A percentile compares a stretch with the other conserved stretches of the same genome.
phyloP scores from a whole-genome alignment of 2,329 filamentous ascomycete genomes.

The Cercospora janseana region DNA sequence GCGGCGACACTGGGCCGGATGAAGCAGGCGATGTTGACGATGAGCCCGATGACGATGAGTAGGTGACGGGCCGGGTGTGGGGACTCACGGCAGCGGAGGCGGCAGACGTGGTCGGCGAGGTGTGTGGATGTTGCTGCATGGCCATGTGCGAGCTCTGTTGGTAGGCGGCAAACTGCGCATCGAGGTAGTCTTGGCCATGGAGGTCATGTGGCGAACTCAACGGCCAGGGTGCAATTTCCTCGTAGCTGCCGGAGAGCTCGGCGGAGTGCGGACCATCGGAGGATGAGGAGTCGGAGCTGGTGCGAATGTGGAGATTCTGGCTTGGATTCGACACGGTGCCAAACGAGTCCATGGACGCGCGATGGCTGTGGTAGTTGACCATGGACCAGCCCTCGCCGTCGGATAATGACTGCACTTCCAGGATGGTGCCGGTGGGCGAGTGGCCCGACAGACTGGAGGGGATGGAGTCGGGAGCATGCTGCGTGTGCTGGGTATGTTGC shows the following conservation, averaged over 20 bases:
- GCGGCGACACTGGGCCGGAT: conserved; percentile 42
- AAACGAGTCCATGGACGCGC: conserved; percentile 65
- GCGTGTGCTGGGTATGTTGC: conserved; percentile 39
- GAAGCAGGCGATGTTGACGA: conserved; percentile 38
- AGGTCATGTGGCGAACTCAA: conserved; percentile 80
- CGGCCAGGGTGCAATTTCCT: conserved; percentile 69
- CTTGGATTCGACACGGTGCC: conserved; percentile 83
- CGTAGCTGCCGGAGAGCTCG: conserved; percentile 71
- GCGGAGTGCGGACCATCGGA: conserved; percentile 59
- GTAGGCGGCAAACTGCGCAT: conserved; percentile 50
- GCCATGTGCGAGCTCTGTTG: conserved; percentile 39
- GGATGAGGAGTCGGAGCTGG: conserved; percentile 81
- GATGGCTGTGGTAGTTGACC: conserved; percentile 58
- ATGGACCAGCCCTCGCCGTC: conserved; percentile 79
- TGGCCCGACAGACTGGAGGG: conserved; percentile 50
- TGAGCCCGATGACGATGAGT: conserved; percentile 33
- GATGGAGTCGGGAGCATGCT: conserved; percentile 38
- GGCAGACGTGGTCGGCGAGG: conserved; percentile 29
- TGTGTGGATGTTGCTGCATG: conserved; percentile 30
- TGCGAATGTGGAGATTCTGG: conserved; percentile 84
- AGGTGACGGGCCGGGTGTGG: conserved; percentile 25
- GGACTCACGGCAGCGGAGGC: conserved; percentile 32
- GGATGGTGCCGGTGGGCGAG: conserved; percentile 74
- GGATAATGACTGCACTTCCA: conserved; percentile 86
- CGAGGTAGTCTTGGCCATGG: conserved; percentile 61